Percentiles rank a stretch among this genome's conserved stretches.
phyloP scores from a whole-genome alignment of 371 early-diverging fungal genomes.

The Mortierella sp. region DNA sequence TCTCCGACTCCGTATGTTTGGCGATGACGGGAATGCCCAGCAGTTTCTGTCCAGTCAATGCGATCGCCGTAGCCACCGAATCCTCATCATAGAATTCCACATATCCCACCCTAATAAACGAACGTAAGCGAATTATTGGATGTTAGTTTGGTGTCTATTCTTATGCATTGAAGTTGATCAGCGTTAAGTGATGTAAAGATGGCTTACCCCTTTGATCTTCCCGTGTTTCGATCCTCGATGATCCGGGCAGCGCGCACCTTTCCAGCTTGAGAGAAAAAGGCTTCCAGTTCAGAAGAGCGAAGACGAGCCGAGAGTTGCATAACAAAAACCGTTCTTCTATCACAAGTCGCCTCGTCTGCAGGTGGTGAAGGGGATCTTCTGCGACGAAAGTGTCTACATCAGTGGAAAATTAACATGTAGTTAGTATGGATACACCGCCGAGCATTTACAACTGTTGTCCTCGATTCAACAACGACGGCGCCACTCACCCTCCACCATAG shows the following conservation, averaged over 20 bases:
- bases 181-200: background rate
- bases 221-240: constrained; percentile 89
- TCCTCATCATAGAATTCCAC: constrained; percentile 95
- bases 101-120: constrained; percentile 78
- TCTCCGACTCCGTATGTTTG: constrained; percentile 93
- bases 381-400: constrained; percentile 45
- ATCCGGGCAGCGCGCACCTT: constrained; percentile 91
- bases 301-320: constrained; percentile 92
- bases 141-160: background rate
- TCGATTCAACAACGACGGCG: background rate
- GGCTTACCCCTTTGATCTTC: constrained; percentile 94
- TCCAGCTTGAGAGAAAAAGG: constrained; percentile 91
- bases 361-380: constrained; percentile 80
- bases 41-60: constrained; percentile 90
- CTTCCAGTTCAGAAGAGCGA: constrained; percentile 84
- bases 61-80: constrained; percentile 88
- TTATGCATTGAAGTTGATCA: background rate
- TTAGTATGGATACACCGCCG: background rate
- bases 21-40: constrained; percentile 96
- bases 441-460: background rate
- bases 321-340: constrained; percentile 95
- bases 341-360: constrained; percentile 83
- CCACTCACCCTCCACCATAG: constrained; percentile 58
- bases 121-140: background rate
- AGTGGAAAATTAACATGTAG: background rate